These are phyloP conservation scores for Phytophthora quininea DNA, from an alignment of 352 stramenopile species.

Conservation along the genomic window DNA sequence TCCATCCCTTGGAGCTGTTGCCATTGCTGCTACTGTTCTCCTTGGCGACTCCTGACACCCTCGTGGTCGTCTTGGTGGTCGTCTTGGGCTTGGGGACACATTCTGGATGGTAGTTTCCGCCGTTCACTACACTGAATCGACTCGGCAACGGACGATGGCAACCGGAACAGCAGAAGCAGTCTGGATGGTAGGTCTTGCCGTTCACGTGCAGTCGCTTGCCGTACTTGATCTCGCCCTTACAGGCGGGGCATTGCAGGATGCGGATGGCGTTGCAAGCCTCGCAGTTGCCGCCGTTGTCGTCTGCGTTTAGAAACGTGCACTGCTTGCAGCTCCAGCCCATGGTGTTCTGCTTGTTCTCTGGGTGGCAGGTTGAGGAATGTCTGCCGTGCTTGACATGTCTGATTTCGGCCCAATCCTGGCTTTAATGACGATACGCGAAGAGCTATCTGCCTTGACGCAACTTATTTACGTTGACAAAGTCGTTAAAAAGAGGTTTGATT, in stretches of 20 bases:
- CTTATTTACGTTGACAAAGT: too few species aligned
- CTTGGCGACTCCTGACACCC: neutral
- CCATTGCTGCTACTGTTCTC: conserved; percentile 25
- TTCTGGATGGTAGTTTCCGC: conserved; percentile 45
- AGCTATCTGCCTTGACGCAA: too few species aligned
- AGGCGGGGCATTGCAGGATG: conserved; percentile 45
- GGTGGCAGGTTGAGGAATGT: conserved; percentile 26
- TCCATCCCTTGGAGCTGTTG: conserved; percentile 27
- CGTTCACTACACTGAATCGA: conserved; percentile 49
- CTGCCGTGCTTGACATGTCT: neutral
- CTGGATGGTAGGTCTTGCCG: conserved; percentile 46
- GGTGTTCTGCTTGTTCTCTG: conserved; percentile 9
- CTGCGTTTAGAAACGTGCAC: conserved; percentile 55
- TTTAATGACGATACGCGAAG: too few species aligned
- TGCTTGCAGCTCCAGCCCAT: conserved; percentile 50
- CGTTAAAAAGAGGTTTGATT: too few species aligned
- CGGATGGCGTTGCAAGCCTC: conserved; percentile 49
- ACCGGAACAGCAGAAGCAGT: conserved; percentile 56
- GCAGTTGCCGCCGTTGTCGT: conserved; percentile 41
- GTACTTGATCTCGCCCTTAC: conserved; percentile 45
- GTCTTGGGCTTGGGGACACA: conserved; percentile 37
- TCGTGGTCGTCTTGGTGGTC: conserved; percentile 23
- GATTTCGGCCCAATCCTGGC: neutral
- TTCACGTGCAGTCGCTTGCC: conserved; percentile 49
- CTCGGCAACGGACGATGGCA: conserved; percentile 39